A percentile compares a stretch with the other conserved stretches of the same genome.
Conservation (phyloP, 2,329 filamentous ascomycete species). For the Decorospora gaudefroyi region DNA sequence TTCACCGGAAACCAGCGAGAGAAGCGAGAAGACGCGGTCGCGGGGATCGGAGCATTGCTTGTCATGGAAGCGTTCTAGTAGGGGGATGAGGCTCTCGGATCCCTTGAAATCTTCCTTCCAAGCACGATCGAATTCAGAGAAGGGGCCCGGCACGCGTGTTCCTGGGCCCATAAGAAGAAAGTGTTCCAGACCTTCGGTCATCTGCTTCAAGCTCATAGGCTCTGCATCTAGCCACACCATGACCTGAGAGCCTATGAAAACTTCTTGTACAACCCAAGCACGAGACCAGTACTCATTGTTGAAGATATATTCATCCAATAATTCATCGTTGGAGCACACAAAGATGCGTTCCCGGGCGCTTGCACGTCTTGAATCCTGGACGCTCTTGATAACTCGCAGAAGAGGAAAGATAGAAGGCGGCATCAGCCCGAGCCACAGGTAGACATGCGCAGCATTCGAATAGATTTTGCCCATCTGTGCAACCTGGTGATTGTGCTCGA, state of each 20-base stretch:
- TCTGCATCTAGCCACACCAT: background rate
- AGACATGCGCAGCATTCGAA: background rate
- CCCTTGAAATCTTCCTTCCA: background rate
- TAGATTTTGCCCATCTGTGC: conserved; percentile 8
- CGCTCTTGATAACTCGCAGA: background rate
- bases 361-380: too few relatives aligned
- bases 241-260: background rate
- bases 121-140: background rate
- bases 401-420: background rate
- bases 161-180: too few relatives aligned
- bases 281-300: conserved; percentile 4
- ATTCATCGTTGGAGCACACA: background rate
- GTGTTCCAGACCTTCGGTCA: too few relatives aligned
- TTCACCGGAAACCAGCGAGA: conserved; percentile 1
- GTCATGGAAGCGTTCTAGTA: background rate
- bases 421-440: background rate
- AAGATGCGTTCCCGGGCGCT: too few relatives aligned
- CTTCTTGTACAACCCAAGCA: conserved; percentile 12
- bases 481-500: conserved; percentile 13
- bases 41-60: conserved; percentile 8
- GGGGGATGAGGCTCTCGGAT: background rate
- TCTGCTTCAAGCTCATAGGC: background rate
- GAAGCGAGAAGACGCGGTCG: conserved; percentile 12
- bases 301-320: background rate
- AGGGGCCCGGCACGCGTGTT: too few relatives aligned